Evolutionary conservation across 2,329 filamentous ascomycete species (phyloP), one percentile per base, ranked within the genome.

Genomic region (Fonsecaea multimorphosa): DNA sequence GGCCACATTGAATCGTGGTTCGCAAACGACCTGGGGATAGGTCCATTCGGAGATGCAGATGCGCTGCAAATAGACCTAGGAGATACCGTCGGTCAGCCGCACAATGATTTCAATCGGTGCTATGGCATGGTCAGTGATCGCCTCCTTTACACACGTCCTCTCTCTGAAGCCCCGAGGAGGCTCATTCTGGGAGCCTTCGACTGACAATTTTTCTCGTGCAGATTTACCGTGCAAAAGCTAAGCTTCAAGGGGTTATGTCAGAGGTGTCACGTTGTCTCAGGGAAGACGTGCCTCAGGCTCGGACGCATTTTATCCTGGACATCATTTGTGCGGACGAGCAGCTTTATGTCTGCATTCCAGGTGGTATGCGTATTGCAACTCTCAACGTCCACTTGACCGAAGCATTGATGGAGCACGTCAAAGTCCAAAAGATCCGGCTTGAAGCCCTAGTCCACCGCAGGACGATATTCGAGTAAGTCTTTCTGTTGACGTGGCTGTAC

Each of bases 111-210:
- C 49, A 46, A 62, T 29, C 29, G 56, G 2, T 68, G 65, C 56
- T 65, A 61, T 54, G 65, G 65, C 40, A 68, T 68, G 65, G 65
- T 68, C 19, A 61, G 64, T 67, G 44, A 49, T 11, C 24, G 8
- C 44, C 44, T 38, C 9, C 34, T 12, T 12, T 12, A 3, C 34
- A 38, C 9, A 38, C 34, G n/a, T 19, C 38, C 3, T n/a, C 38
- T 44, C 38, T 19, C 38, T 19, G 19, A 44, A 2, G 38, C 38
- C 38, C 38, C 5, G 22, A 22, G 16, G 9, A 6, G 9, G 6
- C 9, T 44, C 38, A 6, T n/a, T 29, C 29, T 49, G 22, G 4
- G 40, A 31, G 22, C 3, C 24, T 4, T 5, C 2, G 11, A 49
- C 57, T 64, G 29, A 61, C 32, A 32, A n/a, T n/a, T n/a, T 31